A percentile compares a stretch with the other conserved stretches of the same genome.
Evolutionary conservation across 805 yeast genomes (phyloP).

Genomic region (Myxozyma kluyveri): DNA sequence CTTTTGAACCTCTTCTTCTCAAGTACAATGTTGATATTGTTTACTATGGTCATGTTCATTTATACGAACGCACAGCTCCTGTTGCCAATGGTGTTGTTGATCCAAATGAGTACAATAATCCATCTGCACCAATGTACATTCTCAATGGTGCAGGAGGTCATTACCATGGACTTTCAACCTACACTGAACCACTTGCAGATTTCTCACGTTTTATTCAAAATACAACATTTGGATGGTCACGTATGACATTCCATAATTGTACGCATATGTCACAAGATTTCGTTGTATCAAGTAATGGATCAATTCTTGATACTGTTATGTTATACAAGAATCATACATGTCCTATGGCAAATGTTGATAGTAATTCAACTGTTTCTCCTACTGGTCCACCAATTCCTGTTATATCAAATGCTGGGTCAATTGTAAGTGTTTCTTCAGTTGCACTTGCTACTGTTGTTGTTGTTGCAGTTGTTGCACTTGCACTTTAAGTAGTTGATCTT

Average conservation of each 20-base stretch:
- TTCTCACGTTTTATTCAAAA: conserved; percentile 19
- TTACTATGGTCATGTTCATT: conserved; percentile 27
- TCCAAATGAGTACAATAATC: conserved; percentile 36
- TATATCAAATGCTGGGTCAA: not conserved
- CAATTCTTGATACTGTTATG: conserved; percentile 35
- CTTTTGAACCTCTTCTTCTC: conserved; percentile 25
- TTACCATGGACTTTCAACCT: conserved; percentile 34
- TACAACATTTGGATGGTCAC: conserved; percentile 35
- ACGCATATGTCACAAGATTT: conserved; percentile 38
- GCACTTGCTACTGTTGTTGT: not conserved
- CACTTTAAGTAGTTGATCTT: not conserved
- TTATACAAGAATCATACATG: conserved; percentile 31
- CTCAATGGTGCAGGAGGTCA: conserved; percentile 38
- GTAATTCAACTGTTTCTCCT: not conserved
- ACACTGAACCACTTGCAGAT: conserved; percentile 10
- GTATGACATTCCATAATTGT: conserved; percentile 36
- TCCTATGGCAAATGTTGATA: not conserved
- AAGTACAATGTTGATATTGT: conserved; percentile 26
- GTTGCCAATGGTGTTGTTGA: conserved; percentile 31
- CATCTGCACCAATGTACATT: conserved; percentile 37
- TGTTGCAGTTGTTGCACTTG: not conserved
- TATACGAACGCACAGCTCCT: conserved; percentile 27
- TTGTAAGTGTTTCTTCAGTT: not conserved
- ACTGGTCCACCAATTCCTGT: not conserved
- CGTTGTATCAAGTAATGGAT: conserved; percentile 32